These are phyloP conservation scores for Priceomyces carsonii DNA, from an alignment of 805 yeast genomes.

Conservation along the genomic window DNA sequence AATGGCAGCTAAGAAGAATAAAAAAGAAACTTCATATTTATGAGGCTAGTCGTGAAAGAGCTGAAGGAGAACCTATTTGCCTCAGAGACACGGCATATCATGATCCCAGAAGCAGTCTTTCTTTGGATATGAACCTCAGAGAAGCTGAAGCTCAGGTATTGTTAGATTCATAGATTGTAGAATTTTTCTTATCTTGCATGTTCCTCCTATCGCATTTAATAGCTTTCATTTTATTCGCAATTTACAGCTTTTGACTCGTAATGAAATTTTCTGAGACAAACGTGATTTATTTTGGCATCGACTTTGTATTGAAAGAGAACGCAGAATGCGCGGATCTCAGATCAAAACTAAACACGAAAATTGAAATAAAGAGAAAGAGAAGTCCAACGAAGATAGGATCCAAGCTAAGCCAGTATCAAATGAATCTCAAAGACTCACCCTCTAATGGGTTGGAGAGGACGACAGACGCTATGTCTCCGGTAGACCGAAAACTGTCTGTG, in stretches of 20 bases:
- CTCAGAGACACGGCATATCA: slow-evolving; percentile 2
- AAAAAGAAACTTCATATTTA: slow-evolving; percentile 34
- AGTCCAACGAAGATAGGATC: too few species aligned
- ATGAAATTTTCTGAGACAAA: too few species aligned
- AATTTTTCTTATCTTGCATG: too few species aligned
- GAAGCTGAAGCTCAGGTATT: slow-evolving; percentile 12
- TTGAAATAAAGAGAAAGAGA: too few species aligned
- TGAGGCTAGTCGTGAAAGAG: slow-evolving; percentile 11
- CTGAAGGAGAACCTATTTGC: slow-evolving; percentile 8
- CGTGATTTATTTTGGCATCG: too few species aligned
- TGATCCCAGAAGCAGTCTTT: slow-evolving; percentile 2
- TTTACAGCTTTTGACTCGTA: too few species aligned
- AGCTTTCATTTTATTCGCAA: too few species aligned
- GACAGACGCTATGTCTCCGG: background rate
- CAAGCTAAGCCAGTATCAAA: too few species aligned
- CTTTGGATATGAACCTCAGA: slow-evolving; percentile 7
- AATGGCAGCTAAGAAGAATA: slow-evolving; percentile 59
- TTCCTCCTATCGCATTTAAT: too few species aligned
- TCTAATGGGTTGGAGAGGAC: background rate
- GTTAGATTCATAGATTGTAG: slow-evolving; percentile 5
- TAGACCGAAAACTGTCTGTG: slow-evolving; percentile 35
- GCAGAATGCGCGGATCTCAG: too few species aligned
- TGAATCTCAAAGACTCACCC: background rate
- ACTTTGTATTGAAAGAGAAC: too few species aligned
- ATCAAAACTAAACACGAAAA: too few species aligned